Evolutionary conservation across 768 basidiomycete species (phyloP).

Genomic region (Xerocomus brunneocitrinus): DNA sequence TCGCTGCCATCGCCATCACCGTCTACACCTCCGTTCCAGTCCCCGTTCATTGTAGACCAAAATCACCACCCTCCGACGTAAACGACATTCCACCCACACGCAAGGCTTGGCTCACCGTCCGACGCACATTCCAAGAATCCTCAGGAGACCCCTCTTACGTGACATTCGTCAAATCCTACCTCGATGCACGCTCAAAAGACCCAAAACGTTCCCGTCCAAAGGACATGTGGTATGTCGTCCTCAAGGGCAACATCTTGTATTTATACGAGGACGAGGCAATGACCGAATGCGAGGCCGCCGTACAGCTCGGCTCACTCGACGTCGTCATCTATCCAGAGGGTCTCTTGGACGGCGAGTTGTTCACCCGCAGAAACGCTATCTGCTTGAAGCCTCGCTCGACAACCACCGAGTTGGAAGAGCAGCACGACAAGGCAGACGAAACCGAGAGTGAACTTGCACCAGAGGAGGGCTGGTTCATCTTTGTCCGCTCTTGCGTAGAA

Average conservation of each 20-base stretch:
- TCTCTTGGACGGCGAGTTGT: slow-evolving; percentile 83
- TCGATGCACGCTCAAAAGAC: slow-evolving; percentile 80
- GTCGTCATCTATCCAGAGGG: slow-evolving; percentile 73
- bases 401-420: slow-evolving; percentile 47
- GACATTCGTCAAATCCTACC: slow-evolving; percentile 70
- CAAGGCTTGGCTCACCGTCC: slow-evolving; percentile 81
- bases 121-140: slow-evolving; percentile 71
- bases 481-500: slow-evolving; percentile 79
- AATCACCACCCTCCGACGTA: slow-evolving; percentile 27
- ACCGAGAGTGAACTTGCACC: too few relatives aligned
- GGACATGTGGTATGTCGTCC: slow-evolving; percentile 88
- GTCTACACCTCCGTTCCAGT: slow-evolving; percentile 81
- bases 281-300: slow-evolving; percentile 87
- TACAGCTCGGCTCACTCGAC: slow-evolving; percentile 77
- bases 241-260: slow-evolving; percentile 89
- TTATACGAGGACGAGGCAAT: slow-evolving; percentile 91
- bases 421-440: too few relatives aligned
- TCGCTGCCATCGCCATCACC: slow-evolving; percentile 52
- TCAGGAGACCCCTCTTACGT: slow-evolving; percentile 66
- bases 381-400: slow-evolving; percentile 55
- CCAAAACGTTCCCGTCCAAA: slow-evolving; percentile 80
- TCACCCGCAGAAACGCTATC: slow-evolving; percentile 85
- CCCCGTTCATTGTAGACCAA: neutral
- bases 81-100: slow-evolving; percentile 63
- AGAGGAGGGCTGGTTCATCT: slow-evolving; percentile 80